phyloP scores from a whole-genome alignment of 176 grass and related monocot genomes.

The Alopecurus myosuroides region DNA sequence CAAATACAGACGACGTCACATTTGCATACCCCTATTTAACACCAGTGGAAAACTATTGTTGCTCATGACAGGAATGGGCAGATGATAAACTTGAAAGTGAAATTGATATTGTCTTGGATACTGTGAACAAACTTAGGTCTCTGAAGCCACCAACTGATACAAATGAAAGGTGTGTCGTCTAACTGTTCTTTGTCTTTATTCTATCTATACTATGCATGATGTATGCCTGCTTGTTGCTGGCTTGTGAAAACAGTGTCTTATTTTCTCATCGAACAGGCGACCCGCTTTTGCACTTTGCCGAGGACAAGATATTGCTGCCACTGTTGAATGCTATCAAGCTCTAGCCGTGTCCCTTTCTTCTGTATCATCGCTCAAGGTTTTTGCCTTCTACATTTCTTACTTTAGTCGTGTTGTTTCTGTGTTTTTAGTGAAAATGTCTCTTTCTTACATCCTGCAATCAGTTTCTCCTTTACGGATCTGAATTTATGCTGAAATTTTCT shows the following conservation, averaged over 20 bases:
- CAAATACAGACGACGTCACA: neutral
- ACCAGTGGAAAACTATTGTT: conserved; percentile 10
- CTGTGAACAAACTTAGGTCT: conserved; percentile 66
- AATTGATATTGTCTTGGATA: conserved; percentile 56
- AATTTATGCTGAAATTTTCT: neutral
- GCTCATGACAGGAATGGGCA: conserved; percentile 55
- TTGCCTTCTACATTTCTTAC: neutral
- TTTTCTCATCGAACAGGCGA: conserved; percentile 13
- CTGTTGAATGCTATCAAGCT: conserved; percentile 50
- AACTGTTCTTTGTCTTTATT: neutral
- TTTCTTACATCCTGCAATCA: neutral
- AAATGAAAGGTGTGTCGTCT: conserved; percentile 50
- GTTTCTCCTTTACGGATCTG: neutral
- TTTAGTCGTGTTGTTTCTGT: neutral
- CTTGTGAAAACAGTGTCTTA: neutral
- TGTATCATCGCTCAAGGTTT: conserved; percentile 64
- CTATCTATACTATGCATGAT: neutral
- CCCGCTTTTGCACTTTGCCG: conserved; percentile 66
- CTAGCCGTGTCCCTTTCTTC: conserved; percentile 57
- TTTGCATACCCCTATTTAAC: neutral
- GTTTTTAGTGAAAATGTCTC: neutral
- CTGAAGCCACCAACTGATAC: conserved; percentile 57
- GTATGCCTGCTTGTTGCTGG: neutral
- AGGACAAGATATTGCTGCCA: conserved; percentile 26
- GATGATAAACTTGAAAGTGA: conserved; percentile 65